Evolutionary conservation across 768 basidiomycete genomes (phyloP).

Genomic region (Tylopilus rubrobrunneus): DNA sequence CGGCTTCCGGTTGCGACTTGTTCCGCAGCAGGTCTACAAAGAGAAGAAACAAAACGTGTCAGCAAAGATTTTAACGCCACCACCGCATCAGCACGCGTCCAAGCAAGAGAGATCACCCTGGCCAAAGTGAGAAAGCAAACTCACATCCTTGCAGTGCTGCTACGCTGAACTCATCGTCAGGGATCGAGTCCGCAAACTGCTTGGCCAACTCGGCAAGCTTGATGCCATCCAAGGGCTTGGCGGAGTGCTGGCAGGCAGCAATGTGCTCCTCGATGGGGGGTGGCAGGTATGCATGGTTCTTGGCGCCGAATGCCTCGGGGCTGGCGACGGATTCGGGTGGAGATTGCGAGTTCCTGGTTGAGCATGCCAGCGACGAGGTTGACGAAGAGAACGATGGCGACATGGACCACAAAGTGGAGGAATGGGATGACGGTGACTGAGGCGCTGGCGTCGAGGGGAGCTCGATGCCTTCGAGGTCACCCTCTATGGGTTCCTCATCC

Average conservation of each 20-base stretch:
- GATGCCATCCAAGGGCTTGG: conserved; percentile 60
- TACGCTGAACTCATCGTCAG: conserved; percentile 84
- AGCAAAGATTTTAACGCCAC: conserved; percentile 22
- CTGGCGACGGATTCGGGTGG: conserved; percentile 16
- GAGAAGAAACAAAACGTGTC: conserved; percentile 13
- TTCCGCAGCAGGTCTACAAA: conserved; percentile 70
- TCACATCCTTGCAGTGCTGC: conserved; percentile 88
- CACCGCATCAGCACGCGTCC: conserved; percentile 21
- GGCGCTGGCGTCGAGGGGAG: conserved; percentile 37
- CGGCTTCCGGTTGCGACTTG: conserved; percentile 77
- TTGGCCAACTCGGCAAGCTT: conserved; percentile 69
- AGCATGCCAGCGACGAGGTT: conserved; percentile 34
- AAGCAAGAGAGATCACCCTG: conserved; percentile 9
- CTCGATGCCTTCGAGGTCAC: conserved; percentile 46
- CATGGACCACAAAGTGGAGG: conserved; percentile 44
- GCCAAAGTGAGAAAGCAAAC: conserved; percentile 32
- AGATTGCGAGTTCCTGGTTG: conserved; percentile 27
- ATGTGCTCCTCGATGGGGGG: conserved; percentile 63
- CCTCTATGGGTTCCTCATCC: conserved; percentile 36
- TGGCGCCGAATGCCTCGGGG: conserved; percentile 42
- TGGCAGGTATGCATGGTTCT: conserved; percentile 58
- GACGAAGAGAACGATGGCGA: conserved; percentile 45
- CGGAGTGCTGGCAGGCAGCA: conserved; percentile 53
- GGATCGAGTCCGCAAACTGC: conserved; percentile 75
- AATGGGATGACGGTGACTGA: conserved; percentile 41